Conservation (phyloP, 495 filamentous ascomycete species). For the Xylaria acuta region DNA sequence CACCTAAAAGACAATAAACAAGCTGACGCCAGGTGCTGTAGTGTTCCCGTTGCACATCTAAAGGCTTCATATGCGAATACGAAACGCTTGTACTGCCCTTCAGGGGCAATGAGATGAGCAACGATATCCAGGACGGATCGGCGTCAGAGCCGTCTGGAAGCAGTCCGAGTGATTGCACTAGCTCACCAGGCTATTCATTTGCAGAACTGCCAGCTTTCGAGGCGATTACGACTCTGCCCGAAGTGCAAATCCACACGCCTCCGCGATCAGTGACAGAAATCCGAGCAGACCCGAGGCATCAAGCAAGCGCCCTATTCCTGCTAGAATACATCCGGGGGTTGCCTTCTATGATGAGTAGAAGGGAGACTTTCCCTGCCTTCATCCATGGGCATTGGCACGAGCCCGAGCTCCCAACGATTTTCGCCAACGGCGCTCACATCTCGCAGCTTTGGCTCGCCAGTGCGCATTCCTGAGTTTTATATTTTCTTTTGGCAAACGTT, state of each 20-base stretch:
- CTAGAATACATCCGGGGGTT: slow-evolving; percentile 31
- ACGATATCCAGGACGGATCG: neutral
- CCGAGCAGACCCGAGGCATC: slow-evolving; percentile 30
- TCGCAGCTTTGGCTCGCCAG: slow-evolving; percentile 20
- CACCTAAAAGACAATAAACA: neutral
- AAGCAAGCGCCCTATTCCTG: slow-evolving; percentile 30
- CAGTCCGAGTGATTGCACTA: neutral
- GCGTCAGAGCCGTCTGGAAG: neutral
- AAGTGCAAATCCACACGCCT: slow-evolving; percentile 2
- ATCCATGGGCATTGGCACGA: slow-evolving; percentile 34
- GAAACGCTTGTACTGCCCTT: slow-evolving; percentile 19
- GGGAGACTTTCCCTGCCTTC: slow-evolving; percentile 33
- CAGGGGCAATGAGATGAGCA: neutral
- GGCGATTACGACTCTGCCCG: neutral
- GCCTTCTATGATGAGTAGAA: slow-evolving; percentile 30
- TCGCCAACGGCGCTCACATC: slow-evolving; percentile 28
- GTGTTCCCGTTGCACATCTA: slow-evolving; percentile 31
- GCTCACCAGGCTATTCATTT: neutral
- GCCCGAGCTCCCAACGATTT: slow-evolving; percentile 28
- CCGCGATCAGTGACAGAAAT: slow-evolving; percentile 28
- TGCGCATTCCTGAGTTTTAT: neutral
- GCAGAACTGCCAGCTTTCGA: slow-evolving; percentile 10
- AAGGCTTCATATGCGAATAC: slow-evolving; percentile 32
- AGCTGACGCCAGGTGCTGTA: slow-evolving; percentile 11
- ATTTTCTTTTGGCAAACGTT: neutral